A percentile compares a stretch with the other conserved stretches of the same genome.
These are phyloP conservation scores for Chrysopogon serrulatus DNA, from an alignment of 176 grass and related monocot species.

Conservation along the genomic window DNA sequence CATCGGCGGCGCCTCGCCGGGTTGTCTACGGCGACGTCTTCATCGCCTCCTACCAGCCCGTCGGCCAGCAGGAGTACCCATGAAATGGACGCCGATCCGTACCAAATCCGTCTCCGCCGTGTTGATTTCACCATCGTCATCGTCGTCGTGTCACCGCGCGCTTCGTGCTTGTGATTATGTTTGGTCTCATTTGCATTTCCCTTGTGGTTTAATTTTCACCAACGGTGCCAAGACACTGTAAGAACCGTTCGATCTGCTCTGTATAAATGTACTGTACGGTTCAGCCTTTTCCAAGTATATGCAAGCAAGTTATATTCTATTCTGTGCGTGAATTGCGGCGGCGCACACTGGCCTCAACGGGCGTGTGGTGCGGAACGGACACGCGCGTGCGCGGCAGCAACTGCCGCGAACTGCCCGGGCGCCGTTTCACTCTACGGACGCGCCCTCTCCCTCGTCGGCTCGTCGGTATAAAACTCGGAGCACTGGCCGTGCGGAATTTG, in stretches of 20 bases:
- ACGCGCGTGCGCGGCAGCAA: constrained; percentile 16
- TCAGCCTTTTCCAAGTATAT: neutral
- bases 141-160: neutral
- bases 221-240: neutral
- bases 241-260: neutral
- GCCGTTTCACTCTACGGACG: constrained; percentile 12
- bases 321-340: neutral
- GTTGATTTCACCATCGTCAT: neutral
- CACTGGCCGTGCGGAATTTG: neutral
- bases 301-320: neutral
- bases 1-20: constrained; percentile 57
- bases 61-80: constrained; percentile 53
- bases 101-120: neutral
- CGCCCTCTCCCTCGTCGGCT: neutral
- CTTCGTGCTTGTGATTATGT: neutral
- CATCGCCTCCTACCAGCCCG: constrained; percentile 64
- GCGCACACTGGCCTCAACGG: neutral
- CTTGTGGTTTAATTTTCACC: neutral
- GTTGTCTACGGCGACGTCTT: constrained; percentile 82
- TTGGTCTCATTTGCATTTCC: constrained; percentile 1
- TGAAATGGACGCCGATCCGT: constrained; percentile 4
- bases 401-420: constrained; percentile 18
- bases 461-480: neutral
- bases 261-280: neutral
- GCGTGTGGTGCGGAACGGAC: neutral